A percentile compares a stretch with the other conserved stretches of the same genome.
phyloP scores from a whole-genome alignment of 306 rosid species.

The Prunus fruticosa region DNA sequence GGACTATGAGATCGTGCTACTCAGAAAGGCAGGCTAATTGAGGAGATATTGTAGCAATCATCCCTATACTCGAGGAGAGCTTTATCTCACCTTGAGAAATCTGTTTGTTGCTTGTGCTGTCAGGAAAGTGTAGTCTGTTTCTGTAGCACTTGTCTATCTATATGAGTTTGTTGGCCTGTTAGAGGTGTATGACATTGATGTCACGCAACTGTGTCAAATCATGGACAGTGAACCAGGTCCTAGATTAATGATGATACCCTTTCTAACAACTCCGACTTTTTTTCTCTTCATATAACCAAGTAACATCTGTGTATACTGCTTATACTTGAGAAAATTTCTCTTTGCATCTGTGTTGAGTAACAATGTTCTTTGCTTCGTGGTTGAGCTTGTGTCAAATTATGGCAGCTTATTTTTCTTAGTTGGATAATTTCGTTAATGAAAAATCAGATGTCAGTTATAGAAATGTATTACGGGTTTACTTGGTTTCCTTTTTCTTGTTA shows the following conservation, averaged over 20 bases:
- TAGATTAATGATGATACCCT: background rate
- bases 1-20: background rate
- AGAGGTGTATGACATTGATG: background rate
- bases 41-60: background rate
- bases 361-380: background rate
- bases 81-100: background rate
- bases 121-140: background rate
- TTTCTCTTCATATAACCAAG: background rate
- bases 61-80: background rate
- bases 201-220: background rate
- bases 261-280: background rate
- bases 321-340: background rate
- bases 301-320: too few relatives aligned
- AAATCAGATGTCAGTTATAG: background rate
- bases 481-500: background rate
- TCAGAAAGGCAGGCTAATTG: constrained; percentile 3
- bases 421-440: background rate
- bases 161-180: background rate
- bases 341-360: background rate
- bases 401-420: background rate
- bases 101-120: background rate
- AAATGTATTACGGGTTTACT: background rate
- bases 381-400: background rate
- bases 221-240: background rate
- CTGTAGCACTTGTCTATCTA: background rate